A percentile compares a stretch with the other conserved stretches of the same genome.
These are phyloP conservation scores for Pyracantha coccinea DNA, from an alignment of 331 rosid genomes.

Conservation along the genomic window DNA sequence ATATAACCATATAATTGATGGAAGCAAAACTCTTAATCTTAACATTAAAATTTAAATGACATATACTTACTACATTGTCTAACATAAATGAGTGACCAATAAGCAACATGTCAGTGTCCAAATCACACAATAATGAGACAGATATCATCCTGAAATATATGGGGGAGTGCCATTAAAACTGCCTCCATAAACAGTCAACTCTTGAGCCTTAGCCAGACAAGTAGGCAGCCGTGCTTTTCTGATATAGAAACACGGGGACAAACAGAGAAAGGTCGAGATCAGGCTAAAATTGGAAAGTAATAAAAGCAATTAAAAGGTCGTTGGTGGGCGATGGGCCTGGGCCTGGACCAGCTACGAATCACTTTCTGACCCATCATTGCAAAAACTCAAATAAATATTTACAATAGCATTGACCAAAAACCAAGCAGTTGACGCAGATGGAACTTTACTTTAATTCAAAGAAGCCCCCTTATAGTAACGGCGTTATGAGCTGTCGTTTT, in stretches of 20 bases:
- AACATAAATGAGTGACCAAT: neutral
- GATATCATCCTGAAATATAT: too few species aligned
- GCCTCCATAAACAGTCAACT: neutral
- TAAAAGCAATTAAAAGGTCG: neutral
- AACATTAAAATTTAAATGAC: neutral
- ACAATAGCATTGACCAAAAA: constrained; percentile 40
- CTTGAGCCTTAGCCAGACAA: neutral
- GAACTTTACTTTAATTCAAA: constrained; percentile 4
- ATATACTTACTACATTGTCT: neutral
- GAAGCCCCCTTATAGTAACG: constrained; percentile 34
- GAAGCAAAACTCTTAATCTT: neutral
- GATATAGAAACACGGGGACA: neutral
- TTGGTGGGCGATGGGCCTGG: constrained; percentile 14
- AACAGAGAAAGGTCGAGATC: neutral
- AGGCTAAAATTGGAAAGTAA: constrained; percentile 1
- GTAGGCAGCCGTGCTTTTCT: neutral
- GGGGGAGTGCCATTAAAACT: neutral
- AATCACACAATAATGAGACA: neutral
- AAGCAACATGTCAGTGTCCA: neutral
- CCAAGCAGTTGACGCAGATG: constrained; percentile 37
- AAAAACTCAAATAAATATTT: neutral
- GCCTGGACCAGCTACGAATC: constrained; percentile 27
- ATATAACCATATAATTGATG: too few species aligned
- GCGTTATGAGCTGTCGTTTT: constrained; percentile 58
- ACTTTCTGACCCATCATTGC: constrained; percentile 24